Base-by-base conservation (phyloP, 176 grass and related monocot species). In the Cymbopogon citratus region DNA sequence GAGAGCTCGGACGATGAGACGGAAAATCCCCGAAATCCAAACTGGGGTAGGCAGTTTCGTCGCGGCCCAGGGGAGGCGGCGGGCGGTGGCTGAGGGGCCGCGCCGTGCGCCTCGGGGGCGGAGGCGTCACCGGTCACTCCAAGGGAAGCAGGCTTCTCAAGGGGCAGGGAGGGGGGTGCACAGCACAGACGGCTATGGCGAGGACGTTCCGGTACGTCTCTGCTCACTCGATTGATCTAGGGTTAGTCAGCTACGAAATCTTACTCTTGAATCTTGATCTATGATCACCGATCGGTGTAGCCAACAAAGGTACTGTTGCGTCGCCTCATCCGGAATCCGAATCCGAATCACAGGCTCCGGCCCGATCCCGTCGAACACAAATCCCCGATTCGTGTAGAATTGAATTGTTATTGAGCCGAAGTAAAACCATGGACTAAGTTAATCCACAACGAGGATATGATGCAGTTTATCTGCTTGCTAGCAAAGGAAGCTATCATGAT, bases 131-230 rank as follows among this genome's bases (percentile, higher is more conserved):
- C 40, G 7, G 14, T 12, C 12, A 40, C 27, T 39, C 63, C 27
- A 66, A 9, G 19, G 43, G 63, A 27, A 46, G 60, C 28, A 51
- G 12, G 77, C 63, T 13, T 14, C 43, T 7, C 27, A 5, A 9
- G 15, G 63, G 3, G 12, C 28, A 5, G 23, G 71, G 36, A 83
- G 28, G n/a, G 28, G 15, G 46, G 10, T 12, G 48, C 24, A 9
- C 12, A 43, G 45, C 35, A 9, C 12, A 43, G 45, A 35, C 36
- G 62, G 39, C 69, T 34, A 15, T 26, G 65, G 36, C 49, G 21
- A 69, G 71, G 28, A 38, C 45, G 27, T 23, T 57, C 15, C 2
- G 81, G 75, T 80, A 84, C 43, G 48, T 74, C 39, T 84, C 14
- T 69, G 61, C 13, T 69, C 66, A 54, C 16, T 79, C 59, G 25